Conservation (phyloP, 2,329 filamentous ascomycete genomes). For the Rutstroemia sydowiana region DNA sequence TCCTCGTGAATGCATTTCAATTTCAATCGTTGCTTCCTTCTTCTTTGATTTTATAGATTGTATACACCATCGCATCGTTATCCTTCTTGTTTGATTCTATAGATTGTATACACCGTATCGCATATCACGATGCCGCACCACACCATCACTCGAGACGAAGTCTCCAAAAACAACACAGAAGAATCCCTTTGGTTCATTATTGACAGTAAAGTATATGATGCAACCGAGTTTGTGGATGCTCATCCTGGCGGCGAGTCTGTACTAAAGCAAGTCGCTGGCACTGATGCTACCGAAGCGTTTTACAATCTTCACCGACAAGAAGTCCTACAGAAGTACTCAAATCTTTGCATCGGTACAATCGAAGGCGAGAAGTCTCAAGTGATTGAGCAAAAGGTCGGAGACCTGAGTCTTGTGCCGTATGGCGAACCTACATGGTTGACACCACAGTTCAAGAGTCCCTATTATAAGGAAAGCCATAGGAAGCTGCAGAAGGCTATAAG, state of each 20-base stretch:
- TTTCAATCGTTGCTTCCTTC: not conserved
- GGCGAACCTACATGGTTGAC: constrained; percentile 79
- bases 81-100: too few relatives aligned
- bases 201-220: constrained; percentile 81
- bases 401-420: constrained; percentile 72
- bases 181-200: constrained; percentile 71
- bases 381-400: constrained; percentile 60
- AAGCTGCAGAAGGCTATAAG: constrained; percentile 62
- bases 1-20: too few relatives aligned
- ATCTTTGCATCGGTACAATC: constrained; percentile 68
- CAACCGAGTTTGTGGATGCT: constrained; percentile 76
- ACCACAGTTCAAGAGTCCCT: constrained; percentile 69
- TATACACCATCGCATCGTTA: not conserved
- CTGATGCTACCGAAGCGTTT: constrained; percentile 75
- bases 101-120: too few relatives aligned
- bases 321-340: constrained; percentile 72
- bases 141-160: constrained; percentile 48
- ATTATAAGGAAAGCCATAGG: constrained; percentile 70
- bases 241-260: constrained; percentile 76
- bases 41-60: not conserved
- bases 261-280: constrained; percentile 70
- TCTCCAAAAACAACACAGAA: constrained; percentile 68
- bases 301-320: constrained; percentile 91
- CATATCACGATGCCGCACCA: constrained; percentile 28
- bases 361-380: constrained; percentile 69